Conservation (phyloP, 345 rosid species). For the Eucalyptus curtisii region DNA sequence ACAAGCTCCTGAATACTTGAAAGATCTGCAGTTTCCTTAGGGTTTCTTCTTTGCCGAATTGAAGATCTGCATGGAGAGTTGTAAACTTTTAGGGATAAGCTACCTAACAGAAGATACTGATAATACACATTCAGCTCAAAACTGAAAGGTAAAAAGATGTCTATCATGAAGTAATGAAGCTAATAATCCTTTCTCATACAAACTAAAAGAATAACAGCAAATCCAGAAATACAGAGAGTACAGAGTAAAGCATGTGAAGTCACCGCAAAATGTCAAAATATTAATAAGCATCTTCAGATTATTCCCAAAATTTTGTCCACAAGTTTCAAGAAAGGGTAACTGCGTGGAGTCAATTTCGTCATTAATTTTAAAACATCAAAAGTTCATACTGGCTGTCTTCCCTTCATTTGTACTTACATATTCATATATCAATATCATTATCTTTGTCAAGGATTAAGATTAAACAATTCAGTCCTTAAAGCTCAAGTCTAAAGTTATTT, state of each 20-base stretch:
- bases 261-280: not conserved
- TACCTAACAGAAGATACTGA: not conserved
- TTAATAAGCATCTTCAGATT: not conserved
- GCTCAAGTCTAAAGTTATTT: not conserved
- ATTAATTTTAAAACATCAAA: not conserved
- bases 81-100: not conserved
- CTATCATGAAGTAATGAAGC: not conserved
- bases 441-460: not conserved
- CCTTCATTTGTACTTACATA: not conserved
- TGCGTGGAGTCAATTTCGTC: not conserved
- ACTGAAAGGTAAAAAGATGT: not conserved
- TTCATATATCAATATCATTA: not conserved
- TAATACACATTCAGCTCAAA: not conserved
- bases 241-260: not conserved
- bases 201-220: not conserved
- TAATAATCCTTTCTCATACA: not conserved
- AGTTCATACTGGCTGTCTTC: not conserved
- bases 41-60: conserved; percentile 84
- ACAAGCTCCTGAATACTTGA: conserved; percentile 82
- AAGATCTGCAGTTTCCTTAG: conserved; percentile 86
- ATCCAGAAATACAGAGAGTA: not conserved
- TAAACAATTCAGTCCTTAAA: not conserved
- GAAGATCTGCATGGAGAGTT: conserved; percentile 35
- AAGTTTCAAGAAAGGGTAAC: not conserved
- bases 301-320: not conserved